phyloP scores from a whole-genome alignment of 441 rosid genomes.

The Populus hybrid region DNA sequence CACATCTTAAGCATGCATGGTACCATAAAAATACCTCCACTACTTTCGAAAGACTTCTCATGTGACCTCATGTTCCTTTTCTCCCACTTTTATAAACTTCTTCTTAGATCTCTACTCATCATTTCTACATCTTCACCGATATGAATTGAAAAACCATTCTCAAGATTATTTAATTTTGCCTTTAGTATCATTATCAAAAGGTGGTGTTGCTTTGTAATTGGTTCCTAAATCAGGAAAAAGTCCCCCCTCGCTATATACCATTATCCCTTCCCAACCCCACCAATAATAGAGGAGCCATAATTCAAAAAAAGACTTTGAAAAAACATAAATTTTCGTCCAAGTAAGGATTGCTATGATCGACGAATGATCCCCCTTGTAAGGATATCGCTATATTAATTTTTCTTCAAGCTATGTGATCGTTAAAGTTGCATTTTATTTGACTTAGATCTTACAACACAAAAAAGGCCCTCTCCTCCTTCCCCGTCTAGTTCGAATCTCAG shows the following conservation, averaged over 20 bases:
- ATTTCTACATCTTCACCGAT: constrained; percentile 16
- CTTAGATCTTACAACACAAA: constrained; percentile 10
- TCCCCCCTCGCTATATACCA: constrained; percentile 23
- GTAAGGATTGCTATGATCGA: constrained; percentile 24
- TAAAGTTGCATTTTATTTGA: constrained; percentile 18
- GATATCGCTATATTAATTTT: constrained; percentile 12
- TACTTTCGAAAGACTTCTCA: constrained; percentile 33
- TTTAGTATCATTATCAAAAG: constrained; percentile 28
- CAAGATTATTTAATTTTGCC: constrained; percentile 9
- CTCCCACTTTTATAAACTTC: constrained; percentile 6
- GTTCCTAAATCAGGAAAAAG: constrained; percentile 43
- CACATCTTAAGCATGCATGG: constrained; percentile 31
- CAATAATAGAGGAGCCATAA: constrained; percentile 46
- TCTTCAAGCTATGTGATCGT: constrained; percentile 14
- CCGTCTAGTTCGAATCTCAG: constrained; percentile 26
- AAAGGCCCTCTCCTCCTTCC: background rate
- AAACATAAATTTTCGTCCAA: constrained; percentile 4
- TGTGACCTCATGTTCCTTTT: constrained; percentile 12
- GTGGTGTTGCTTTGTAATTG: constrained; percentile 36
- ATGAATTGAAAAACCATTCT: constrained; percentile 20
- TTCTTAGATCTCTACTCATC: constrained; percentile 20
- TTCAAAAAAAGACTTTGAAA: constrained; percentile 10
- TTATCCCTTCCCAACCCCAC: constrained; percentile 25
- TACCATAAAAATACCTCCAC: constrained; percentile 36
- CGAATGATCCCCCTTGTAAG: constrained; percentile 27